phyloP scores from a whole-genome alignment of 768 basidiomycete genomes.

The Paxillus rubicundulus region DNA sequence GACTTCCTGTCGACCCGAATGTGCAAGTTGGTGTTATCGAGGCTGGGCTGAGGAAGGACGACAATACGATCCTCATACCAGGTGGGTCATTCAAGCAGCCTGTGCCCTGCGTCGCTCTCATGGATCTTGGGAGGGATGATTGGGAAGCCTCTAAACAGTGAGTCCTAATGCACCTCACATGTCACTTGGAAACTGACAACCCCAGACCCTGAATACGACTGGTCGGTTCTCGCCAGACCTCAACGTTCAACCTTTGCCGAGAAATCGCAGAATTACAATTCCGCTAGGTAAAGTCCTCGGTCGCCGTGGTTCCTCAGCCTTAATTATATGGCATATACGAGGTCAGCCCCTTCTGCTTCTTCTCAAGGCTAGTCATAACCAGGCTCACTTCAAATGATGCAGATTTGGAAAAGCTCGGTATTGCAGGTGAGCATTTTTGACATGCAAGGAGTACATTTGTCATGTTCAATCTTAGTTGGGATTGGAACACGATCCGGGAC shows the following conservation, averaged over 20 bases:
- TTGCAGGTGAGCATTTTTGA: conserved; percentile 11
- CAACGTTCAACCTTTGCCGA: conserved; percentile 4
- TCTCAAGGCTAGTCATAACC: not conserved
- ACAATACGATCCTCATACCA: conserved; percentile 11
- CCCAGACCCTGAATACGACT: conserved; percentile 17
- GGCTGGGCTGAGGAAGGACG: conserved; percentile 12
- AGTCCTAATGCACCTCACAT: not conserved
- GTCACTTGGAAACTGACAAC: not conserved
- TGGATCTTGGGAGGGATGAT: conserved; percentile 6
- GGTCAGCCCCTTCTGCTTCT: not conserved
- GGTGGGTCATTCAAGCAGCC: not conserved
- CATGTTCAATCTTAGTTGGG: conserved; percentile 7
- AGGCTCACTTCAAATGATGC: not conserved
- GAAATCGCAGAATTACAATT: conserved; percentile 9
- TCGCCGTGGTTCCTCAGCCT: conserved; percentile 12
- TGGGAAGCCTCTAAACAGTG: conserved; percentile 8
- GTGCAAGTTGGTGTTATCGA: conserved; percentile 14
- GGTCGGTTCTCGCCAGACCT: conserved; percentile 11
- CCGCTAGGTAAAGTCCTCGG: conserved; percentile 13
- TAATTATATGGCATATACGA: conserved; percentile 11
- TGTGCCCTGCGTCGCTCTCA: not conserved
- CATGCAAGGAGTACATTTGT: not conserved
- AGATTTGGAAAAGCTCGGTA: conserved; percentile 15
- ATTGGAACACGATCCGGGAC: conserved; percentile 11
- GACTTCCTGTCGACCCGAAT: conserved; percentile 6